Evolutionary conservation across 2,329 filamentous ascomycete genomes (phyloP).

Genomic region (Calonectria crousiana): DNA sequence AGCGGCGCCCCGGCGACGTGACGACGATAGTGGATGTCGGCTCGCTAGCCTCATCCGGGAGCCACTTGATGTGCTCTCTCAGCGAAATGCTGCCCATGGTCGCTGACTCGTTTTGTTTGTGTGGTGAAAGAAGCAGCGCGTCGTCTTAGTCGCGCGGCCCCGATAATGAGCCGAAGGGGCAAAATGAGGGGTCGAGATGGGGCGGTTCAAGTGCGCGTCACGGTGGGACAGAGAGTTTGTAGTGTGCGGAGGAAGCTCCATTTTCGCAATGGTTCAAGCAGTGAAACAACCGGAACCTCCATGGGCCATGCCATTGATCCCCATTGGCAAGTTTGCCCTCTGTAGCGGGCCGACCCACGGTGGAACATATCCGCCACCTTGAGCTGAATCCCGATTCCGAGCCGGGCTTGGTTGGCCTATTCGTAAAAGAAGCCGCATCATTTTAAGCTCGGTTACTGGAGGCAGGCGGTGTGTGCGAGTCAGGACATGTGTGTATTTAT

Average conservation of each 20-base stretch:
- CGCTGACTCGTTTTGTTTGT: background rate
- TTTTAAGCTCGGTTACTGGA: background rate
- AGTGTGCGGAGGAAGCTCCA: constrained; percentile 6
- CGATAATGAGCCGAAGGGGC: background rate
- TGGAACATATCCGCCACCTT: background rate
- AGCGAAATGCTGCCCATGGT: constrained; percentile 65
- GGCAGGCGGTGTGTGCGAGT: background rate
- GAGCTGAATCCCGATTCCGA: background rate
- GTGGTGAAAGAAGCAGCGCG: background rate
- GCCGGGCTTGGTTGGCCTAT: background rate
- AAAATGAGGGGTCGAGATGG: background rate
- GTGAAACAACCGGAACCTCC: background rate
- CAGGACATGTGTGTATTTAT: constrained; percentile 3
- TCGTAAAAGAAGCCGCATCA: background rate
- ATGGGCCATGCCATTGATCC: background rate
- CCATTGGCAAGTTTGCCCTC: background rate
- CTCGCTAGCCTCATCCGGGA: constrained; percentile 64
- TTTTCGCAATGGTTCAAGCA: background rate
- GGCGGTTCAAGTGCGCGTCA: background rate
- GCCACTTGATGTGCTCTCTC: constrained; percentile 71
- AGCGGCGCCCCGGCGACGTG: constrained; percentile 67
- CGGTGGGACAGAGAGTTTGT: background rate
- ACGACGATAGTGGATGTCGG: constrained; percentile 75
- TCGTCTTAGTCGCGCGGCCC: background rate
- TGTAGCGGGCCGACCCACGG: constrained; percentile 5